Base-by-base conservation (phyloP, 306 rosid species). In the Urtica urens region DNA sequence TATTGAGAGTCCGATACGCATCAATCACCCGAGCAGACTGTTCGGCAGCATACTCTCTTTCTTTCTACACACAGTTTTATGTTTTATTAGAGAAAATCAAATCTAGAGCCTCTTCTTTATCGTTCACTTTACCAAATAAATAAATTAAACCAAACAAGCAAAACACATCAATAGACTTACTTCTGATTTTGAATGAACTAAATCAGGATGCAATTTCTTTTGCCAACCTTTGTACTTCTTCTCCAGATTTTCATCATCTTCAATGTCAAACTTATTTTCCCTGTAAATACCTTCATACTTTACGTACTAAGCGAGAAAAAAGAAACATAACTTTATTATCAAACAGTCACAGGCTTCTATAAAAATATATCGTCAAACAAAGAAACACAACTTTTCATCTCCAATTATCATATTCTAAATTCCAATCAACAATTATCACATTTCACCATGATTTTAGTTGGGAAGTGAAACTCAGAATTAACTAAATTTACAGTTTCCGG, bases 191-290 rank as follows among this genome's bases (percentile, higher is more conserved):
- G 96, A 79, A 78, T 85, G 96, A 58, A 90, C 99, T 50, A 90
- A 66, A 78, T 90, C 99, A 42, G 99, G 99, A 68, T 90, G 99
- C 67, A 90, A 58, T 52, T 85, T 79, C 71, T 85, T 90, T 72
- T 90, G 99, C 99, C 99, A 90, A 2, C 75, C 78, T 55, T 90
- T 90, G 65, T 90, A 90, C 75, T 77, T 75, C 21, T 76, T 59
- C 61, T 82, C 92, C 76, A 90, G 61, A 73, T 71, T 60, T 38
- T 63, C 71, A 70, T n/a, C n/a, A n/a, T 54, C 86, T 62, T 59
- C 79, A 49, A 60, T 31, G 25, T 77, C 92, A 65, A 74, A 85
- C 62, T 67, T 80, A 72, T 67, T 85, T 71, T 82, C 87, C 78
- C 99, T 85, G 70, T 22, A 25, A 40, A 47, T 30, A 57, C 35